Conservation (phyloP, 345 rosid species). For the Durio zibethinus region DNA sequence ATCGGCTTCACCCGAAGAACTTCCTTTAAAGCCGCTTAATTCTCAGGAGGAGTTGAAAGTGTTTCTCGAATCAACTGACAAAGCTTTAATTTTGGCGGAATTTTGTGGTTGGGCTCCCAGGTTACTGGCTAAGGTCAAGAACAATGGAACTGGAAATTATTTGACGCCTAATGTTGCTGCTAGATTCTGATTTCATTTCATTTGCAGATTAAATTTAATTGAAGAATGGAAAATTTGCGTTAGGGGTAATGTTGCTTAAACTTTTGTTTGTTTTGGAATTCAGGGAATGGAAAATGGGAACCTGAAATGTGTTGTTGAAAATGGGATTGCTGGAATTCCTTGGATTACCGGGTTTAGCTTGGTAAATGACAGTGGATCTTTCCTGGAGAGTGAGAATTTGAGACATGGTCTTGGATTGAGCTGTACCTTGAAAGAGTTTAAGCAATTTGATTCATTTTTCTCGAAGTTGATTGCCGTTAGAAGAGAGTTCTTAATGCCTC, state of each 20-base stretch:
- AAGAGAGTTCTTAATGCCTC: slow-evolving; percentile 65
- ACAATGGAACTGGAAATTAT: slow-evolving; percentile 43
- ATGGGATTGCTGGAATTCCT: slow-evolving; percentile 51
- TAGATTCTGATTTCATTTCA: slow-evolving; percentile 50
- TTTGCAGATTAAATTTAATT: slow-evolving; percentile 25
- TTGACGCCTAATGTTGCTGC: slow-evolving; percentile 72
- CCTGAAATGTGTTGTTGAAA: slow-evolving; percentile 52
- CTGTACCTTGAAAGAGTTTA: slow-evolving; percentile 63
- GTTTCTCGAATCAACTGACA: slow-evolving; percentile 77
- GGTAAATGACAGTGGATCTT: slow-evolving; percentile 38
- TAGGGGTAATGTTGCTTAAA: not conserved
- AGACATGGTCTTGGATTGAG: slow-evolving; percentile 29
- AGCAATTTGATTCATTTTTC: slow-evolving; percentile 64
- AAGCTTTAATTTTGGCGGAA: slow-evolving; percentile 63
- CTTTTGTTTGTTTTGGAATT: slow-evolving; percentile 22
- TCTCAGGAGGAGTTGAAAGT: slow-evolving; percentile 45
- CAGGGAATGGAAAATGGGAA: slow-evolving; percentile 45
- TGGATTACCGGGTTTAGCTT: slow-evolving; percentile 56
- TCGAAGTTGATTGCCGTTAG: slow-evolving; percentile 45
- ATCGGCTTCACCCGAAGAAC: slow-evolving; percentile 42
- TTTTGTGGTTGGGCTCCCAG: slow-evolving; percentile 80
- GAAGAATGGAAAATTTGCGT: slow-evolving; percentile 13
- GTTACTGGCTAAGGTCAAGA: slow-evolving; percentile 35
- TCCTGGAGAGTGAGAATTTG: slow-evolving; percentile 30
- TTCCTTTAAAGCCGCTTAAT: slow-evolving; percentile 46